phyloP scores from a whole-genome alignment of 2,329 filamentous ascomycete species.

The Claviceps capensis region DNA sequence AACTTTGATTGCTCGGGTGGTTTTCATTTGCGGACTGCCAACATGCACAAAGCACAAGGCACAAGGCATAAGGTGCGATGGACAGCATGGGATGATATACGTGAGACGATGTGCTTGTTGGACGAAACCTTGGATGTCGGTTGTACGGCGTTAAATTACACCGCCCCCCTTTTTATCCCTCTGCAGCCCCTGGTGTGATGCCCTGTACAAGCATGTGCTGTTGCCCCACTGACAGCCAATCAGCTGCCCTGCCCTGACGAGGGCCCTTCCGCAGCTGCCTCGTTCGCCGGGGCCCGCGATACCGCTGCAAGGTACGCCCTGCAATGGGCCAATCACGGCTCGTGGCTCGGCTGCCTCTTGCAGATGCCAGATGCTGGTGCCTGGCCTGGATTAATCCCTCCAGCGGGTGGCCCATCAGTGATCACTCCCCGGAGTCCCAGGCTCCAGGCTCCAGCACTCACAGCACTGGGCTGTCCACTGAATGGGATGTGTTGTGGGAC shows the following conservation, averaged over 20 bases:
- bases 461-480: background rate
- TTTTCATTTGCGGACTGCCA: too few relatives aligned
- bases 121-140: background rate
- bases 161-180: background rate
- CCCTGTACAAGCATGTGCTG: background rate
- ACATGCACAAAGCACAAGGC: too few relatives aligned
- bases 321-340: background rate
- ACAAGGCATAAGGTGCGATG: too few relatives aligned
- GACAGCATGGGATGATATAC: too few relatives aligned
- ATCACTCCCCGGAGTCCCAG: too few relatives aligned
- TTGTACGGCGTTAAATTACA: conserved; percentile 5
- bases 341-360: background rate
- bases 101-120: too few relatives aligned
- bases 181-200: background rate
- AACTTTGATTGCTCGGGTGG: too few relatives aligned
- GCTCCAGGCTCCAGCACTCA: too few relatives aligned
- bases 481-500: background rate
- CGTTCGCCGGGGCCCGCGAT: conserved; percentile 6
- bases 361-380: too few relatives aligned
- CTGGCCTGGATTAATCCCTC: too few relatives aligned
- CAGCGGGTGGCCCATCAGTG: too few relatives aligned
- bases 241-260: background rate
- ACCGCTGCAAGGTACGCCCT: conserved; percentile 6
- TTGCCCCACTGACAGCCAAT: background rate
- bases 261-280: conserved; percentile 6